These are phyloP conservation scores for Camellia sinensis DNA, from an alignment of 148 eudicot genomes.

Conservation along the genomic window DNA sequence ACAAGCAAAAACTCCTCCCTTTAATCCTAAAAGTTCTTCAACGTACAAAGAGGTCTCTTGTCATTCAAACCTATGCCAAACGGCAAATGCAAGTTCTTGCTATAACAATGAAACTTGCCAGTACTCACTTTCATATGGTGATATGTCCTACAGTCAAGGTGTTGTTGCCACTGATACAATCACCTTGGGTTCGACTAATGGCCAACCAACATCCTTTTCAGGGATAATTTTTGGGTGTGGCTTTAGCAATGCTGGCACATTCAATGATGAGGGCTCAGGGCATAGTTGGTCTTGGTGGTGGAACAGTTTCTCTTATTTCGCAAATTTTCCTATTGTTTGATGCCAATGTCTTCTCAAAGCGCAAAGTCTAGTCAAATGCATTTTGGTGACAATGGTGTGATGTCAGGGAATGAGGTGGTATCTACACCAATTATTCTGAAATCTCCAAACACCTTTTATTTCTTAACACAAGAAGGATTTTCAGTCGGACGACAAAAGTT, in stretches of 20 bases:
- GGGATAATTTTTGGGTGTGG: constrained; percentile 46
- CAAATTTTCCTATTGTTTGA: constrained; percentile 55
- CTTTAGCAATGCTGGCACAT: constrained; percentile 34
- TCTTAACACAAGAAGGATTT: constrained; percentile 35
- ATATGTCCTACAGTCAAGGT: constrained; percentile 27
- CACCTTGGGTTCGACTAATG: constrained; percentile 21
- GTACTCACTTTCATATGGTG: constrained; percentile 16
- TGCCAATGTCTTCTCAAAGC: constrained; percentile 13
- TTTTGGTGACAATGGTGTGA: constrained; percentile 31
- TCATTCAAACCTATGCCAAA: constrained; percentile 26
- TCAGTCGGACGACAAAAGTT: constrained; percentile 20
- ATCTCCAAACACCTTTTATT: constrained; percentile 26
- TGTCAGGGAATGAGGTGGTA: constrained; percentile 33
- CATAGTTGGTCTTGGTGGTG: constrained; percentile 50
- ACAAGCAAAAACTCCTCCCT: constrained; percentile 33
- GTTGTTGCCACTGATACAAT: constrained; percentile 35
- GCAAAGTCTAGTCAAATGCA: constrained; percentile 25
- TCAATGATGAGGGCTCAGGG: constrained; percentile 39
- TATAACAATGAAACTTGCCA: constrained; percentile 3
- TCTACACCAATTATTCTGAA: constrained; percentile 32
- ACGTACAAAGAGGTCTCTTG: constrained; percentile 35
- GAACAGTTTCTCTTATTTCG: constrained; percentile 32
- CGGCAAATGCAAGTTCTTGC: constrained; percentile 10
- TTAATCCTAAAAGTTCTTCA: constrained; percentile 35
- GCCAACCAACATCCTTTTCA: constrained; percentile 8